Conservation (phyloP, 2,329 filamentous ascomycete genomes). For the Ophiostoma montium region DNA sequence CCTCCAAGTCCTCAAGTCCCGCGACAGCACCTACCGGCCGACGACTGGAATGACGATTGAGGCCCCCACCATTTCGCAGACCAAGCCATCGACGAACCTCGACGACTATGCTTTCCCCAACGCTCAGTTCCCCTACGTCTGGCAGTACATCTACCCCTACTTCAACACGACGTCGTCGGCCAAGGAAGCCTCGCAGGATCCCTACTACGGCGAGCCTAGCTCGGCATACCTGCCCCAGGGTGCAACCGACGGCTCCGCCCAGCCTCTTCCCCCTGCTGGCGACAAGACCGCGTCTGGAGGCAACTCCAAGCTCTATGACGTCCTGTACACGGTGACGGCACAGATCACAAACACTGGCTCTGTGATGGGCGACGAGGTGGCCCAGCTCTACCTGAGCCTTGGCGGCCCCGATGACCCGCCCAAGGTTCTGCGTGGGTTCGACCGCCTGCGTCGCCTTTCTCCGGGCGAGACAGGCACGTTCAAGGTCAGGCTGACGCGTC, state of each 20-base stretch:
- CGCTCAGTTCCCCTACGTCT: conserved; percentile 34
- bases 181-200: conserved; percentile 40
- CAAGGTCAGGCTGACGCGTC: conserved; percentile 53
- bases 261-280: conserved; percentile 36
- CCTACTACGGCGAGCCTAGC: conserved; percentile 43
- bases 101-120: conserved; percentile 55
- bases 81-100: conserved; percentile 47
- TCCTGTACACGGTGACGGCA: conserved; percentile 52
- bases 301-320: conserved; percentile 52
- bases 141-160: conserved; percentile 55
- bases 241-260: conserved; percentile 39
- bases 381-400: conserved; percentile 67
- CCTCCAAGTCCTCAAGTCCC: conserved; percentile 37
- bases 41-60: conserved; percentile 44
- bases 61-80: conserved; percentile 47
- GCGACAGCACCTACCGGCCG: conserved; percentile 37
- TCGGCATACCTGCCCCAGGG: conserved; percentile 46
- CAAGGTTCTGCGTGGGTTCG: conserved; percentile 63
- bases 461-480: conserved; percentile 57
- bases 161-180: conserved; percentile 48
- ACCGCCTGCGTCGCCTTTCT: conserved; percentile 51
- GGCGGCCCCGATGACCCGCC: conserved; percentile 61
- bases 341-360: conserved; percentile 59
- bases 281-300: conserved; percentile 41
- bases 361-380: conserved; percentile 52